Evolutionary conservation across 1,139 yeast genomes (phyloP).

Genomic region (Pichia sp.): DNA sequence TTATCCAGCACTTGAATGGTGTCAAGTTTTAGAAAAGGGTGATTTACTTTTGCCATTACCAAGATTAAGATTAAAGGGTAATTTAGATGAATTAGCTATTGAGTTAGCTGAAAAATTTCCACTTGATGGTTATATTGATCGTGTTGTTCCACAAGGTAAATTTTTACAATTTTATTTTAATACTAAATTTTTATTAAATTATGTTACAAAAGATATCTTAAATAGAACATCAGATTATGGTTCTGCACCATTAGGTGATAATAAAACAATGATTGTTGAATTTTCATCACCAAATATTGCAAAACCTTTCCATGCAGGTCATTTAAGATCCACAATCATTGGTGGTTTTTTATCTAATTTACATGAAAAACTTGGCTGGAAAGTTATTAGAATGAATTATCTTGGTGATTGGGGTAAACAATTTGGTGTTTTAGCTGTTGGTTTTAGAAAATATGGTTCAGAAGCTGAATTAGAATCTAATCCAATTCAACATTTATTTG

Average conservation of each 20-base stretch:
- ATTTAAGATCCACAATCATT: constrained; percentile 92
- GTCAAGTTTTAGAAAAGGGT: constrained; percentile 82
- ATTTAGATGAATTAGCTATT: constrained; percentile 58
- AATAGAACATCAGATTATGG: constrained; percentile 62
- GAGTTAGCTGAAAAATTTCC: constrained; percentile 75
- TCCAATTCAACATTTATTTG: constrained; percentile 92
- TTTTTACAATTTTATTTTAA: constrained; percentile 86
- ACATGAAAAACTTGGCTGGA: constrained; percentile 87
- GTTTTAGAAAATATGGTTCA: constrained; percentile 77
- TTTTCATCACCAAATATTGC: constrained; percentile 98
- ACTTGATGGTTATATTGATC: constrained; percentile 58
- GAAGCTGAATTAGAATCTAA: constrained; percentile 66
- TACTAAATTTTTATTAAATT: constrained; percentile 55
- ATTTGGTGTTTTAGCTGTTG: constrained; percentile 92
- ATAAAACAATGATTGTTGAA: constrained; percentile 73
- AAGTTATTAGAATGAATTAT: constrained; percentile 85
- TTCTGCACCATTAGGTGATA: constrained; percentile 64
- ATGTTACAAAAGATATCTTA: constrained; percentile 69
- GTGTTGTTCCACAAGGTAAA: constrained; percentile 81
- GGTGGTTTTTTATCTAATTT: constrained; percentile 95
- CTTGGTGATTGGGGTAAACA: constrained; percentile 99
- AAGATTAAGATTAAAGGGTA: constrained; percentile 84
- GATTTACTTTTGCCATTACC: constrained; percentile 92
- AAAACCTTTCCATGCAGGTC: constrained; percentile 99
- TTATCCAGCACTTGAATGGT: constrained; percentile 84